phyloP scores from a whole-genome alignment of 2,329 filamentous ascomycete genomes.

The Neofusicoccum umdonicola region DNA sequence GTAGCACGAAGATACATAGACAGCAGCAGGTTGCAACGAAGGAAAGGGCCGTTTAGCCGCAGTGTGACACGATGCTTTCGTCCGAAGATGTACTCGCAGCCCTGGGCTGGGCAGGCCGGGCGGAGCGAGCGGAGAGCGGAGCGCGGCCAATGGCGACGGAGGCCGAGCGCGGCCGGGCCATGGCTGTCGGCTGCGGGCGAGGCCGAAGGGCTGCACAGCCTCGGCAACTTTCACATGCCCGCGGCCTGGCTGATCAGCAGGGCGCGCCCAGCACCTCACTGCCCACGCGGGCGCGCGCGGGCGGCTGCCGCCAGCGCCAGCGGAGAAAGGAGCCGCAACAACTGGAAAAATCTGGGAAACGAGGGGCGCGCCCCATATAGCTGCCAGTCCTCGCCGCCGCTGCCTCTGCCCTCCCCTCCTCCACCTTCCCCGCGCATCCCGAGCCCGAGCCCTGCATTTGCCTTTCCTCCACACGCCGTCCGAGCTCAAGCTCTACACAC shows the following conservation, averaged over 20 bases:
- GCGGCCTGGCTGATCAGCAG: background rate
- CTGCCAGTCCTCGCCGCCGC: background rate
- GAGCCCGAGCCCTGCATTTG: background rate
- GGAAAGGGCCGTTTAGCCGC: background rate
- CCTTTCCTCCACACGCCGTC: background rate
- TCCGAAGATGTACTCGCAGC: background rate
- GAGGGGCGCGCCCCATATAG: background rate
- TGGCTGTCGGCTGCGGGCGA: background rate
- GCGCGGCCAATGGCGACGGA: background rate
- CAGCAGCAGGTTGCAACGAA: background rate
- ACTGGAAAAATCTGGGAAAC: background rate
- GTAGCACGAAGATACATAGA: conserved; percentile 12
- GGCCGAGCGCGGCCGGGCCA: background rate
- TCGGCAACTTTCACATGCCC: conserved; percentile 15
- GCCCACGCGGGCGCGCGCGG: background rate
- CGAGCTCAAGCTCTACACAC: conserved; percentile 7
- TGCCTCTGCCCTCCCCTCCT: background rate
- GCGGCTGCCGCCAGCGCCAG: background rate
- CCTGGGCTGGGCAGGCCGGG: background rate
- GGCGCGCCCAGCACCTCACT: background rate
- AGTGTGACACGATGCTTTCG: background rate
- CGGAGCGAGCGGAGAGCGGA: background rate
- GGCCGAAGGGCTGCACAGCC: background rate
- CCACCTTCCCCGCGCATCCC: background rate
- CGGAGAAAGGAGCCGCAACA: conserved; percentile 6